phyloP scores from a whole-genome alignment of 2,329 filamentous ascomycete species.

The Aspergillus vadensis region DNA sequence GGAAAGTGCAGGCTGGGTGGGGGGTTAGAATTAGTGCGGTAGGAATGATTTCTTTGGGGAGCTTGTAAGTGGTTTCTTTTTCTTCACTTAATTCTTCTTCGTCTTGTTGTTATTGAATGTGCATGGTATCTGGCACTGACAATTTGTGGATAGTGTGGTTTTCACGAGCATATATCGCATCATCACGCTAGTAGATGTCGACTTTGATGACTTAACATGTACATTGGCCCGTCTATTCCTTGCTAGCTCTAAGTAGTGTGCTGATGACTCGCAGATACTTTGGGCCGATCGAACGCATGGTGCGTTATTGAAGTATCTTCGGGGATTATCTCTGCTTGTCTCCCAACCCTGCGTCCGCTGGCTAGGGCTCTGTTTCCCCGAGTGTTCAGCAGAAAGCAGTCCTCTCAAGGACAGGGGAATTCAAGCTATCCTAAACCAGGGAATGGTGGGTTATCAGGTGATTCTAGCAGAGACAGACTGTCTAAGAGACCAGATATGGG shows the following conservation, averaged over 20 bases:
- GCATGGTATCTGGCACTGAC: too few relatives aligned
- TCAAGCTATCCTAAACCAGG: neutral
- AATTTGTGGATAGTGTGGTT: slow-evolving; percentile 37
- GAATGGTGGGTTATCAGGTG: neutral
- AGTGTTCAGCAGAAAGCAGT: neutral
- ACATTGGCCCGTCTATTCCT: neutral
- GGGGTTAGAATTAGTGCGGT: too few relatives aligned
- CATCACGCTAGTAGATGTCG: slow-evolving; percentile 51
- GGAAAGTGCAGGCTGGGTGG: too few relatives aligned
- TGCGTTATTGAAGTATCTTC: slow-evolving; percentile 53
- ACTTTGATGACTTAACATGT: slow-evolving; percentile 46
- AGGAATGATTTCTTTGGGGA: too few relatives aligned
- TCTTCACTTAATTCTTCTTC: rapidly evolving
- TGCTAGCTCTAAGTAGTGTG: too few relatives aligned
- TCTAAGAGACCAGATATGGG: too few relatives aligned
- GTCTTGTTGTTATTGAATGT: too few relatives aligned
- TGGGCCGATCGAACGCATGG: slow-evolving; percentile 52
- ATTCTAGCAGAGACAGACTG: neutral
- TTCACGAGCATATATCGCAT: slow-evolving; percentile 54
- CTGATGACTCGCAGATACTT: slow-evolving; percentile 26
- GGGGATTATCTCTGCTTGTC: slow-evolving; percentile 26
- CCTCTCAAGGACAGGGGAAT: neutral
- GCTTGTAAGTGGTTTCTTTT: slow-evolving; percentile 6
- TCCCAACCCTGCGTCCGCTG: slow-evolving; percentile 24
- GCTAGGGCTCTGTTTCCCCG: neutral